Conservation (phyloP, 768 basidiomycete genomes). For the Suillus hirtellus region DNA sequence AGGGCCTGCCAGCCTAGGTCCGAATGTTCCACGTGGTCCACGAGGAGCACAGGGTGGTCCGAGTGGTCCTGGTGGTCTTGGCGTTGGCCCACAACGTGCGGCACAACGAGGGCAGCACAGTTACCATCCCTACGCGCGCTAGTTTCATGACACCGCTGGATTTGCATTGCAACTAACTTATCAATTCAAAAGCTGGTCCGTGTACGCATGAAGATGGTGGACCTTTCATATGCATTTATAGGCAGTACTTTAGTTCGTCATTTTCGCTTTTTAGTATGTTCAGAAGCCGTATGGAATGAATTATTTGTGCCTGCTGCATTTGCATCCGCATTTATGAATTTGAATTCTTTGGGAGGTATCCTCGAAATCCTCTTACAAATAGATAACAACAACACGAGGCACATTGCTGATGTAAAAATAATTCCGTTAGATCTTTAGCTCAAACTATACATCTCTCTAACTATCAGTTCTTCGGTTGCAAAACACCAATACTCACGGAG, state of each 20-base stretch:
- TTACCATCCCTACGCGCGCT: constrained; percentile 85
- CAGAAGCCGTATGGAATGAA: constrained; percentile 2
- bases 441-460: not conserved
- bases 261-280: not conserved
- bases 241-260: constrained; percentile 5
- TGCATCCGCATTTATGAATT: not conserved
- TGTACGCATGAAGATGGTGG: constrained; percentile 5
- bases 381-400: not conserved
- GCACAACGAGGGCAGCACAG: constrained; percentile 74
- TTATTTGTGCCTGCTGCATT: not conserved
- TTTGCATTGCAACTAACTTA: constrained; percentile 12
- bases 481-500: not conserved
- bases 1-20: constrained; percentile 46
- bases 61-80: constrained; percentile 45
- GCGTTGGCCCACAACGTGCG: constrained; percentile 73
- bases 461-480: not conserved
- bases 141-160: constrained; percentile 17
- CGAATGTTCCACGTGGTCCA: constrained; percentile 66
- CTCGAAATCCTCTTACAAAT: not conserved
- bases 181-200: constrained; percentile 10
- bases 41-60: constrained; percentile 57
- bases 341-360: no score
- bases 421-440: not conserved
- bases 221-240: constrained; percentile 11
- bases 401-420: not conserved